These are phyloP conservation scores for Saccharomycopsis vini DNA, from an alignment of 805 yeast genomes.

Conservation along the genomic window DNA sequence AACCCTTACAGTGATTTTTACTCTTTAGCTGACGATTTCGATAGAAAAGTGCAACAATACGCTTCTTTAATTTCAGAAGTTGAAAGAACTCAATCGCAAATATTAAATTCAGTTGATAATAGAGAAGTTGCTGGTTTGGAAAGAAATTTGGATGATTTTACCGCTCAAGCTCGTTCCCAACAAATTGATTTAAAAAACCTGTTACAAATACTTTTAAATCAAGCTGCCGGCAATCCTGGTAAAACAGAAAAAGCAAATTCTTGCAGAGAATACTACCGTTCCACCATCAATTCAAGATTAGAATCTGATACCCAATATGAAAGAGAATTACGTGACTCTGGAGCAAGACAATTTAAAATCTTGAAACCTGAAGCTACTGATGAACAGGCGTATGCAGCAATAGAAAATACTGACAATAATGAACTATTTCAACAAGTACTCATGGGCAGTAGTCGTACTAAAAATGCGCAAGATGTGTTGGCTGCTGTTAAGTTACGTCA, in stretches of 20 bases:
- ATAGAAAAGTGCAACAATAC: no score
- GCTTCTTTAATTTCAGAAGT: no score
- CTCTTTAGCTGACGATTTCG: no score
- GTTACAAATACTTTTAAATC: constrained; percentile 68
- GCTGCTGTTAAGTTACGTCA: constrained; percentile 95
- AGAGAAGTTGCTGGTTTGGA: constrained; percentile 62
- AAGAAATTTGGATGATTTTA: constrained; percentile 67
- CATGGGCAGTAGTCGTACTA: constrained; percentile 76
- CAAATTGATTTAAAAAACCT: constrained; percentile 67
- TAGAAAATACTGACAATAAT: constrained; percentile 75
- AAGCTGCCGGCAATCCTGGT: constrained; percentile 63
- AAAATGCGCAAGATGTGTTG: constrained; percentile 91
- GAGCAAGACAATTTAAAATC: constrained; percentile 86
- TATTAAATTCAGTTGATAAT: constrained; percentile 64
- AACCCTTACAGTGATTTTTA: no score
- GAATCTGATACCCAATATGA: constrained; percentile 79
- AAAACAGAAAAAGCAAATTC: constrained; percentile 88
- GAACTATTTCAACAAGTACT: constrained; percentile 94
- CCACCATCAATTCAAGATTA: constrained; percentile 79
- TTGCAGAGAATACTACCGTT: constrained; percentile 75
- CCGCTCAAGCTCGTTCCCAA: constrained; percentile 68
- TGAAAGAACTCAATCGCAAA: constrained; percentile 56
- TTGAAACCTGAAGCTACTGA: constrained; percentile 81
- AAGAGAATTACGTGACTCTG: constrained; percentile 76
- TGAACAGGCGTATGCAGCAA: constrained; percentile 74